Evolutionary conservation across 768 basidiomycete genomes (phyloP), one percentile per base, ranked within the genome.

Genomic region (Sporobolomyces roseus): DNA sequence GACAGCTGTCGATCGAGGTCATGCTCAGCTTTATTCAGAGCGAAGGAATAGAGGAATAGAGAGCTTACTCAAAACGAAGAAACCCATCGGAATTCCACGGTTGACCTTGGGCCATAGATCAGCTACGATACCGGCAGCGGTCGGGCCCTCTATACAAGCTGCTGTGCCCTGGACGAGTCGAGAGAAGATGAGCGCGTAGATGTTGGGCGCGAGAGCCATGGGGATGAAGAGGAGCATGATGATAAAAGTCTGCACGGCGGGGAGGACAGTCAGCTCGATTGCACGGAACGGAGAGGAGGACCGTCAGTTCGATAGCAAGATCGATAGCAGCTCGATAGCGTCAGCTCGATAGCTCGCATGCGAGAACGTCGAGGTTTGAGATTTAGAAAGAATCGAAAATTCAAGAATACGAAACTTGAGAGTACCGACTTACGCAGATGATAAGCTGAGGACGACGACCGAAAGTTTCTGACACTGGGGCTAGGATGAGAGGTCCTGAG

Each of bases 371-470:
- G n/a, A n/a, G n/a, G n/a, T n/a, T n/a, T n/a, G n/a, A n/a, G n/a
- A n/a, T n/a, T n/a, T n/a, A n/a, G n/a, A n/a, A n/a, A n/a, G n/a
- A n/a, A n/a, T n/a, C n/a, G n/a, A n/a, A n/a, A n/a, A n/a, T n/a
- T n/a, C n/a, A n/a, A n/a, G n/a, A n/a, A n/a, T n/a, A n/a, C 45
- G 45, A 13, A 46, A 46, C 23, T 7, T 7, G 35, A 33, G 19
- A n/a, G n/a, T 41, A 17, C 17, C 38, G 38, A 55, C 74, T 50
- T 23, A 74, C 70, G 74, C 74, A 63, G 46, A 71, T 63, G 17
- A 65, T 65, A 27, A 76, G 68, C 65, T 73, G 74, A 9, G 75
- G 74, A 0, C 75, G 58, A 2, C 75, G 65, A 23, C 75, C 75
- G 60, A 70, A 74, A 13, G 73, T 67, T 49, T 76, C 75, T 12